Evolutionary conservation across 495 filamentous ascomycete genomes (phyloP), one percentile per base, ranked within the genome.

Genomic region (Daldinia bambusicola): DNA sequence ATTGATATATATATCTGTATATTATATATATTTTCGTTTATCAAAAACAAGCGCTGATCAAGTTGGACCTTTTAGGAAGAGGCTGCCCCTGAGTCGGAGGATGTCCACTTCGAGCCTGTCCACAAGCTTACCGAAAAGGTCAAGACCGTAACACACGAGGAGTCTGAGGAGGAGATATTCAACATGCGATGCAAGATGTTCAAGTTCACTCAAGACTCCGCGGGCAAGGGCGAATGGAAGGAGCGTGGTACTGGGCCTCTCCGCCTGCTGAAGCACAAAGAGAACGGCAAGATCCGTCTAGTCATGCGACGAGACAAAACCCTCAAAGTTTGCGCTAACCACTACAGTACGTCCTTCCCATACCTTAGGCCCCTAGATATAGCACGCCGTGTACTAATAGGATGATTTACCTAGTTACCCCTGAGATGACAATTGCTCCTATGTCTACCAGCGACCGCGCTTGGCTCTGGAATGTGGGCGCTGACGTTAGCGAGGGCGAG

Each of bases 121-220:
- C 92, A 96, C 77, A 93, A 87, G 80, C 86, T 99, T 76, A 97
- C 94, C 53, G 93, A 98, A 86, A 94, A 95, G 84, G 91, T 98
- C 58, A 94, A 97, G 77, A 91, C 89, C 75, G 97, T 97, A 88
- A 98, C 95, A 81, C 95, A 98, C 81, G 96, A 99, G 84, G 96
- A 99, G 87, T 89, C 91, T 55, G 95, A 99, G 85, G 94, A 98
- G 84, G 92, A 97, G 84, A 83, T 86, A 26, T 98, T 98, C 88
- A 98, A 98, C 89, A 98, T 98, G 96, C 91, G 94, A 69, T 96
- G 96, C 78, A 99, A 99, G 88, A 90, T 99, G 61, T 99, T 99
- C 90, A 93, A 93, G 84, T 99, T 98, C 80, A 92, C 97, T 80
- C 86, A 90, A 55, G 93, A 97, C 6, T 84, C 84, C 69, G 74